Conservation (phyloP, 2,329 filamentous ascomycete species). For the Nemania abortiva region DNA sequence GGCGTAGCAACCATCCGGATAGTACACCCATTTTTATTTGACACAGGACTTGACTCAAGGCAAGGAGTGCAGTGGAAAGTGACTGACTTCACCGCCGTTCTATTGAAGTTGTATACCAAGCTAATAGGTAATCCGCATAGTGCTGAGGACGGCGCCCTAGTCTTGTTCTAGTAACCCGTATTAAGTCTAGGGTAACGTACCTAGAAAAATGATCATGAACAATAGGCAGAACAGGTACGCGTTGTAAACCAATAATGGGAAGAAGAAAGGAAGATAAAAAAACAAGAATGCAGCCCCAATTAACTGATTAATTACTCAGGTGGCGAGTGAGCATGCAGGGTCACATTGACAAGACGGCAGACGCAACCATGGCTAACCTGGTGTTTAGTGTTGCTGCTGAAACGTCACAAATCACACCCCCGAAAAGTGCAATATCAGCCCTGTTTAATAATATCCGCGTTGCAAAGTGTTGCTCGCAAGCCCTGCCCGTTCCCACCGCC, state of each 20-base stretch:
- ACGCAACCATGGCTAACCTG: not conserved
- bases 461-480: not conserved
- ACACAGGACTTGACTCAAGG: not conserved
- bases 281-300: not conserved
- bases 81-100: not conserved
- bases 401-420: not conserved
- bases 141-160: no score
- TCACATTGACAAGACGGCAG: not conserved
- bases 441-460: not conserved
- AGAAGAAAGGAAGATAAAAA: not conserved
- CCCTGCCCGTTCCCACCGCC: not conserved
- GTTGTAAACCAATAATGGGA: not conserved
- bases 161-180: no score
- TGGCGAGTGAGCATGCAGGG: not conserved
- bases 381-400: not conserved
- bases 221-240: no score
- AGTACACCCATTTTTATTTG: not conserved
- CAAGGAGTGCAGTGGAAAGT: not conserved
- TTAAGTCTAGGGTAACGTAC: no score
- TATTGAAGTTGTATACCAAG: not conserved
- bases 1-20: not conserved
- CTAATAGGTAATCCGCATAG: no score
- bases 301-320: not conserved
- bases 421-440: not conserved
- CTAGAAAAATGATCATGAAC: no score